A percentile compares a stretch with the other conserved stretches of the same genome.
Evolutionary conservation across 495 filamentous ascomycete genomes (phyloP).

Genomic region (Penicillium odoratum): DNA sequence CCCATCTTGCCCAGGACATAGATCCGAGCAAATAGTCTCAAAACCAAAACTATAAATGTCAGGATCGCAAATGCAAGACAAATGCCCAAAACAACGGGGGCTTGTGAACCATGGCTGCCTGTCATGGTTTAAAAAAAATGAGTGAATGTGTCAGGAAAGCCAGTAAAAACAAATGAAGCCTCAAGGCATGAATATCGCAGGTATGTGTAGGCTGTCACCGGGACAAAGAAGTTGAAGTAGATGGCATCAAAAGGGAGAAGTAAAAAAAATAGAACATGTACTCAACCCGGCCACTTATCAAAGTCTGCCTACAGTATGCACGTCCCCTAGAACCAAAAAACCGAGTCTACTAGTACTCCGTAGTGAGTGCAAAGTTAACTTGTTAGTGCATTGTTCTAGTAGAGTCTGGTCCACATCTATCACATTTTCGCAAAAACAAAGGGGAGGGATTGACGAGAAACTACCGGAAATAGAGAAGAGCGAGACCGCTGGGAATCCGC

Average conservation of each 20-base stretch:
- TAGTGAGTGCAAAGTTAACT: no score
- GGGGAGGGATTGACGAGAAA: not conserved
- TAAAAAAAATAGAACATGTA: not conserved
- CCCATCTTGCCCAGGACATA: conserved; percentile 37
- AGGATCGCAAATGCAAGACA: conserved; percentile 36
- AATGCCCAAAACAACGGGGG: conserved; percentile 31
- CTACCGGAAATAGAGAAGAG: not conserved
- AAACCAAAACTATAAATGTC: conserved; percentile 34
- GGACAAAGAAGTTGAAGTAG: conserved; percentile 1
- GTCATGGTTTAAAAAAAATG: conserved; percentile 14
- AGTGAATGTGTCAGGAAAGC: conserved; percentile 6
- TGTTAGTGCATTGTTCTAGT: not conserved
- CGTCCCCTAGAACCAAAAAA: not conserved
- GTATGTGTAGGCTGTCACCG: conserved; percentile 4
- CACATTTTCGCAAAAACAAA: not conserved
- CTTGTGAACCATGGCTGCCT: conserved; percentile 28
- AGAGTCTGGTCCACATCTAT: not conserved
- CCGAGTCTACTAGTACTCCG: not conserved
- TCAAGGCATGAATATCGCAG: conserved; percentile 5
- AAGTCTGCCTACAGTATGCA: not conserved
- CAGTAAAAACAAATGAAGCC: not conserved
- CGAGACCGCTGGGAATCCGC: no score
- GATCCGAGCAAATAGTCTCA: conserved; percentile 38
- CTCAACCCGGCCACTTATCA: not conserved
- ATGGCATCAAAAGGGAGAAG: not conserved